These are phyloP conservation scores for Xerophyta viscosa DNA, from an alignment of 106 monocot species.

Conservation along the genomic window DNA sequence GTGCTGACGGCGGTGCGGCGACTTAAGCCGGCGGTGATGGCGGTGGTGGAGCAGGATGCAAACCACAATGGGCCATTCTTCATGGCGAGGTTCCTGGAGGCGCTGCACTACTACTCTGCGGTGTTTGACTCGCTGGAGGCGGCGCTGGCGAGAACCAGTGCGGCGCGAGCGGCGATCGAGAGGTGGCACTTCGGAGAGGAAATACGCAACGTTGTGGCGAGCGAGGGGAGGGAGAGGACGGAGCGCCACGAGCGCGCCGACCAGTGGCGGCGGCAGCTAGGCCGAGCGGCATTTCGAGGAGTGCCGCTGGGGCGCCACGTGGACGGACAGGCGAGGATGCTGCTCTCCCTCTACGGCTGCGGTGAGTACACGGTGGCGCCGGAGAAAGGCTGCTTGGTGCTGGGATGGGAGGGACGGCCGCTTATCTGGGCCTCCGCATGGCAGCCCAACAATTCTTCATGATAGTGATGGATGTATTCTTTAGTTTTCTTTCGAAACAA, in stretches of 20 bases:
- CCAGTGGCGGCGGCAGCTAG: slow-evolving; percentile 1
- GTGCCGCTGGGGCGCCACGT: background rate
- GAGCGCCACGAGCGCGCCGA: slow-evolving; percentile 1
- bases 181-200: slow-evolving; percentile 1
- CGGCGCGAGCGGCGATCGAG: slow-evolving; percentile 5
- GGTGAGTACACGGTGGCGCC: background rate
- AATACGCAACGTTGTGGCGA: background rate
- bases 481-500: too few relatives aligned
- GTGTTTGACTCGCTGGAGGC: slow-evolving; percentile 8
- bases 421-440: background rate
- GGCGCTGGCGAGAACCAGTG: background rate
- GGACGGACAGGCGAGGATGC: background rate
- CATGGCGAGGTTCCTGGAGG: slow-evolving; percentile 8
- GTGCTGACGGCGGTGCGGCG: background rate
- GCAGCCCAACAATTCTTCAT: too few relatives aligned
- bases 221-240: background rate
- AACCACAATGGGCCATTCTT: slow-evolving; percentile 10
- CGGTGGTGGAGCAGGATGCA: slow-evolving; percentile 9
- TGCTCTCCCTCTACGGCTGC: background rate
- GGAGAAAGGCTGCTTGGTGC: background rate
- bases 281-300: background rate
- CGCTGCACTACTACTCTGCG: slow-evolving; percentile 6
- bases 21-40: background rate
- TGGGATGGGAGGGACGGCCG: background rate
- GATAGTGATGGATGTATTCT: too few relatives aligned